Evolutionary conservation across 2,329 filamentous ascomycete species (phyloP), one percentile per base, ranked within the genome.

Genomic region (Aspergillus sp.): DNA sequence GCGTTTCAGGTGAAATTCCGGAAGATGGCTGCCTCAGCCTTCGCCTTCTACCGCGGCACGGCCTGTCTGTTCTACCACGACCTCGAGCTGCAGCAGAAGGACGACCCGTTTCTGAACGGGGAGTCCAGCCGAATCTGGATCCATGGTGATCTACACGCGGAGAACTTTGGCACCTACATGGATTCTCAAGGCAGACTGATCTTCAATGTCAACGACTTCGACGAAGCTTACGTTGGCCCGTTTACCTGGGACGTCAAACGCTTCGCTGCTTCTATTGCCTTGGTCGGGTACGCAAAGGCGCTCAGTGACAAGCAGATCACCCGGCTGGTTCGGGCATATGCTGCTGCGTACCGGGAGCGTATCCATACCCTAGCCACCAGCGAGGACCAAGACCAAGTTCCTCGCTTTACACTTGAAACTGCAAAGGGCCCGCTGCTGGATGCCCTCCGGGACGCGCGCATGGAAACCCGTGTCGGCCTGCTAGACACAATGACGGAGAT

Each of bases 151-250:
- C 58, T 64, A 12, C 62, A 64, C 51, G 62, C 62, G 2, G 62
- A 64, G 48, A 64, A 64, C 49, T 64, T 64, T 20, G 62, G 62
- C 55, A 62, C 62, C 2, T 64, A 62, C 42, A 64, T 64, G 62
- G 58, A 64, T 49, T 61, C 61, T 13, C 26, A 64, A 38, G 62
- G 62, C n/a, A 58, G 58, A 4, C 44, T 64, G 22, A 57, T 64
- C 24, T 64, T 64, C 56, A 62, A 64, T 50, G 62, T 64, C 20
- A 64, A 64, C 24, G 62, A 64, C 58, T 64, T 64, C 30, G 62
- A 64, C 45, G 62, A 64, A 39, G 62, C 62, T 12, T 64, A 61
- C 26, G 58, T 64, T 22, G 62, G 62, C n/a, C 62, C 62, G 15
- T 64, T 64, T 20, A 56, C 60, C 24, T 62, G 60, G 60, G 62